Evolutionary conservation across 495 filamentous ascomycete genomes (phyloP), one percentile per base, ranked within the genome.

Genomic region (Cercophora sp.): DNA sequence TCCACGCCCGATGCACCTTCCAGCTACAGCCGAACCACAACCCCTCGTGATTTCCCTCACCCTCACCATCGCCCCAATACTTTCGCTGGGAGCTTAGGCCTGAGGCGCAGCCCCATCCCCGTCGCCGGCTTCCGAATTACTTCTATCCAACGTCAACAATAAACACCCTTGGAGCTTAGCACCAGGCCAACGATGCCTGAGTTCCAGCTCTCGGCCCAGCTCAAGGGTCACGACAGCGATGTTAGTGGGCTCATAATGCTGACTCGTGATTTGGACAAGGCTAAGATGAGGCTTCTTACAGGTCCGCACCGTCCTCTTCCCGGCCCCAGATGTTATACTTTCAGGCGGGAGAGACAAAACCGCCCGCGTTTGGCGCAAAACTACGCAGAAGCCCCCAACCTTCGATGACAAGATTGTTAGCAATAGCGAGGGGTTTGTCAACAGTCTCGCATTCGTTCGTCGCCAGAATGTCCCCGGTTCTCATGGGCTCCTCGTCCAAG

Each of bases 311-410:
- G 88, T 99, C 56, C 75, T 73, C 64, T 97, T 93, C 63, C 89
- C 91, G 13, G 73, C 76, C 40, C 73, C 87, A 50, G 82, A 87
- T 56, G 70, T 82, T 42, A 71, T 96, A 25, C 67, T 94, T 51
- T 95, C 93, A 10, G 88, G 88, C 18, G 96, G 92, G 48, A 80
- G 94, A 68, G 94, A 97, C 77, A 83, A 83, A 49, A 96, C 91
- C 3, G 91, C 96, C 32, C 85, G 91, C 27, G 66, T 89, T 39
- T 99, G 94, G 94, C 88, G 84, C 36, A 74, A 62, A 39, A 58
- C 65, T 0, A 48, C 81, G 11, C 70, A 77, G 52, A 79, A 75
- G 15, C 43, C 90, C 82, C 86, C 87, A 9, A 68, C 71, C 15
- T 96, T 85, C 62, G 89, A 96, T 58, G 79, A 80, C 57, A 84